Evolutionary conservation across 805 yeast species (phyloP), one percentile per base, ranked within the genome.

Genomic region (Kodamaea hsintzibuensis): DNA sequence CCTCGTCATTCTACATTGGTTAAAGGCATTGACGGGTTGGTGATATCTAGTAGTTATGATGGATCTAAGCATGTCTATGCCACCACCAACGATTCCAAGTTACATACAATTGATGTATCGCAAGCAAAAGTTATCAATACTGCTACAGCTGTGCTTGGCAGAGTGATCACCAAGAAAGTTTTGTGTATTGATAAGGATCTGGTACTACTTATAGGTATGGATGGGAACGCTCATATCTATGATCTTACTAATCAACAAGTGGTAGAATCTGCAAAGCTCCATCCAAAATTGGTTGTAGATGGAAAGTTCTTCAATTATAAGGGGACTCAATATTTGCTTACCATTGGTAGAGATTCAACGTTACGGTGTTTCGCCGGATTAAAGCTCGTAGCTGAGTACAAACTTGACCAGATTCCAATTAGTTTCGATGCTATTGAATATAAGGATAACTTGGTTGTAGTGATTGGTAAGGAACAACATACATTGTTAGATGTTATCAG

Each of bases 311-410:
- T 63, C 2, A 27, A 48, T 1, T 53, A 54, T 40, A 57, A 58
- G 1, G 63, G 52, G 1, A 52, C 62, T 3, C 71, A 72, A 16
- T 78, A 73, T 57, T 59, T 86, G 17, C 72, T 80, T 9, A 79
- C 88, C 0, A 70, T 82, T 56, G 90, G 91, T 2, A 79, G 86
- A 80, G 92, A 87, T 66, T 68, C 73, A 50, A 63, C 62, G 18
- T 51, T 85, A 2, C 74, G 70, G 47, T 48, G 79, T 1, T 54
- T 59, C 7, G 60, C 56, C 1, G 44, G 56, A 19, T 44, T 64
- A 1, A 48, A 49, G 10, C 38, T 53, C 16, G 51, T 65, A 0
- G 49, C 57, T 18, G 66, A 61, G 8, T 55, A 59, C 56, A 79
- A 76, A 56, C 60, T 86, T 14, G 57, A 74, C 10, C 74, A 82